Evolutionary conservation across 2,329 filamentous ascomycete species (phyloP).

Genomic region (Diaporthe ilicicola): DNA sequence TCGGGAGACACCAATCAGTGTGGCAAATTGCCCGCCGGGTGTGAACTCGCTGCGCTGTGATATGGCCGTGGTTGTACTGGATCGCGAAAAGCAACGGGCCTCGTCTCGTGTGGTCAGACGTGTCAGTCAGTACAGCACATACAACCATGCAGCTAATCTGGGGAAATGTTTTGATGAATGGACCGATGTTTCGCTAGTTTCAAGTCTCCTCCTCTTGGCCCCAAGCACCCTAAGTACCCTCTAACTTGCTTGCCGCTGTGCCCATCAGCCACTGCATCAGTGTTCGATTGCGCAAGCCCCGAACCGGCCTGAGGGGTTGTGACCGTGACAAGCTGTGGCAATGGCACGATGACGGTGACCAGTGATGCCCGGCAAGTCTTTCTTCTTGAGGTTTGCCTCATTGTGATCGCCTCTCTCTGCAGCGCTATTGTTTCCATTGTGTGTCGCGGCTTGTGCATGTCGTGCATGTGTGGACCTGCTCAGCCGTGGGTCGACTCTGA

Average conservation of each 20-base stretch:
- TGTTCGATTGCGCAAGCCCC: constrained; percentile 13
- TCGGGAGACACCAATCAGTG: constrained; percentile 6
- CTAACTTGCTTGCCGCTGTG: constrained; percentile 10
- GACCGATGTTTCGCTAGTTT: constrained; percentile 16
- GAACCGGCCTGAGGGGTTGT: not conserved
- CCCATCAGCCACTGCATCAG: constrained; percentile 22
- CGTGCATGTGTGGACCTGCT: not conserved
- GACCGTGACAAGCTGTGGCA: not conserved
- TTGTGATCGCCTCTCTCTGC: not conserved
- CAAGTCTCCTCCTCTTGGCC: constrained; percentile 14
- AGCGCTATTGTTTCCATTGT: too few relatives aligned
- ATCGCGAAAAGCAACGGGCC: not conserved
- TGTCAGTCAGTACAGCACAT: not conserved
- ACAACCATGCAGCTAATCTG: constrained; percentile 10
- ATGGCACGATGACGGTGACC: not conserved
- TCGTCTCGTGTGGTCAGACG: constrained; percentile 12
- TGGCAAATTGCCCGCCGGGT: not conserved
- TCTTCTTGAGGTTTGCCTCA: not conserved
- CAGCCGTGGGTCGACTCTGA: not conserved
- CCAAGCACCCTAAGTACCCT: not conserved
- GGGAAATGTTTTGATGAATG: constrained; percentile 18
- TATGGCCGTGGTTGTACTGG: not conserved
- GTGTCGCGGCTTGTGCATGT: not conserved
- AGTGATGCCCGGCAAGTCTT: not conserved
- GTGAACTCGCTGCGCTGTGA: not conserved